These are phyloP conservation scores for Calonectria honghensis DNA, from an alignment of 2,329 filamentous ascomycete species.

Conservation along the genomic window DNA sequence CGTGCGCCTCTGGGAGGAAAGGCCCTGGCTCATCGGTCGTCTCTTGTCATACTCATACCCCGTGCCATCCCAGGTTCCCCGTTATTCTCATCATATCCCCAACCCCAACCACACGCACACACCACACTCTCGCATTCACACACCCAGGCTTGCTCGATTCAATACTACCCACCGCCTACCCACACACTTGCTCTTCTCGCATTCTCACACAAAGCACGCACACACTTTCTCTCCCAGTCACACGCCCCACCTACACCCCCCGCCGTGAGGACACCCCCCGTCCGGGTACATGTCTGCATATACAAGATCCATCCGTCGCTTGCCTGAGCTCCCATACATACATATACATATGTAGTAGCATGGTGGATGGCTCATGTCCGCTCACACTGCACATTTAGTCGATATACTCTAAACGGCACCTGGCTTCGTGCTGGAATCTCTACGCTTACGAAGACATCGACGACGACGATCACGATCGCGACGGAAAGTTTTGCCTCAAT, in stretches of 20 bases:
- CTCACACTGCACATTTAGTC: conserved; percentile 48
- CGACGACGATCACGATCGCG: conserved; percentile 9
- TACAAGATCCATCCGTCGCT: conserved; percentile 48
- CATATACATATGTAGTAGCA: conserved; percentile 49
- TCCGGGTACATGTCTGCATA: conserved; percentile 53
- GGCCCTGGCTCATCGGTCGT: conserved; percentile 44
- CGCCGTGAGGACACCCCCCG: conserved; percentile 46
- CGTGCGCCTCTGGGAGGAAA: conserved; percentile 37
- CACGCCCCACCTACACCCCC: conserved; percentile 40
- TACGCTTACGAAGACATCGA: conserved; percentile 11
- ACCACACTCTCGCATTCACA: conserved; percentile 43
- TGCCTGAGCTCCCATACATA: conserved; percentile 51
- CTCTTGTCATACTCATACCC: conserved; percentile 50
- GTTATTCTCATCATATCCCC: conserved; percentile 46
- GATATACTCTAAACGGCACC: conserved; percentile 51
- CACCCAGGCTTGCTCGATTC: conserved; percentile 46
- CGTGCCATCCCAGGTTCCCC: conserved; percentile 48
- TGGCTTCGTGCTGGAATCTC: conserved; percentile 52
- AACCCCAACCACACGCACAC: conserved; percentile 46
- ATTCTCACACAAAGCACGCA: conserved; percentile 26
- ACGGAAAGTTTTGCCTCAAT: not conserved
- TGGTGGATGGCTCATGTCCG: conserved; percentile 51
- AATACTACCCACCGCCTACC: conserved; percentile 52
- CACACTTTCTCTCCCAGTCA: conserved; percentile 25
- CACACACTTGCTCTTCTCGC: conserved; percentile 40